Percentiles rank a stretch among this genome's conserved stretches.
phyloP scores from a whole-genome alignment of 768 basidiomycete genomes.

The Tylopilus sp. region DNA sequence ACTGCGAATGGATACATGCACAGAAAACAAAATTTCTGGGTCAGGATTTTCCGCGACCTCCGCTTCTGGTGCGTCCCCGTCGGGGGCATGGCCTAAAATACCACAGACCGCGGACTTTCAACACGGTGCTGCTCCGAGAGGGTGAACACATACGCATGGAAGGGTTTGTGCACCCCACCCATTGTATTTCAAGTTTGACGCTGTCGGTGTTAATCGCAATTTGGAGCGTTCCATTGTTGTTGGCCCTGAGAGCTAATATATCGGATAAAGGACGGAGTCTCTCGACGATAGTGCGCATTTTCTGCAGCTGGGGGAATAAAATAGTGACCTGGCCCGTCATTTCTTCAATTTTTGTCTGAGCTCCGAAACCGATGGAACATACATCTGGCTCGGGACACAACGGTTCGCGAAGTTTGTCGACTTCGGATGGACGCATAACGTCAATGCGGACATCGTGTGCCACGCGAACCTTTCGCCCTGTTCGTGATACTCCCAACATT shows the following conservation, averaged over 20 bases:
- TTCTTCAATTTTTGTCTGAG: conserved; percentile 3
- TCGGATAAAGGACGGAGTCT: conserved; percentile 69
- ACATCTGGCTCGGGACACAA: conserved; percentile 86
- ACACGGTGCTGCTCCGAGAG: not conserved
- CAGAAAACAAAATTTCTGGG: conserved; percentile 56
- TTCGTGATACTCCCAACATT: conserved; percentile 61
- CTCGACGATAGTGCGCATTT: conserved; percentile 77
- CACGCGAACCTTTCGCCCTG: conserved; percentile 61
- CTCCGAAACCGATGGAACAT: conserved; percentile 24
- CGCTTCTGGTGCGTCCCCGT: conserved; percentile 32
- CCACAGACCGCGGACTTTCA: not conserved
- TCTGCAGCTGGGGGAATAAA: conserved; percentile 68
- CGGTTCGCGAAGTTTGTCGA: conserved; percentile 71
- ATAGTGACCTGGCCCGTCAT: conserved; percentile 60
- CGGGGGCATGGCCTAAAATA: conserved; percentile 23
- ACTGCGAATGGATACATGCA: conserved; percentile 67
- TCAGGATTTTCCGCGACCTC: conserved; percentile 43
- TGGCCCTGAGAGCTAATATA: conserved; percentile 65
- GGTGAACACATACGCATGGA: conserved; percentile 38
- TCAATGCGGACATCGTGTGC: conserved; percentile 82
- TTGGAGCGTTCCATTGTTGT: conserved; percentile 53
- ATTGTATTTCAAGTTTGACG: conserved; percentile 76
- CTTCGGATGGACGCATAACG: conserved; percentile 72
- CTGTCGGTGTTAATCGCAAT: conserved; percentile 61
- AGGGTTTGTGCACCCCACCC: conserved; percentile 71